Conservation (phyloP, 805 yeast genomes). For the Candida parachauliodes region DNA sequence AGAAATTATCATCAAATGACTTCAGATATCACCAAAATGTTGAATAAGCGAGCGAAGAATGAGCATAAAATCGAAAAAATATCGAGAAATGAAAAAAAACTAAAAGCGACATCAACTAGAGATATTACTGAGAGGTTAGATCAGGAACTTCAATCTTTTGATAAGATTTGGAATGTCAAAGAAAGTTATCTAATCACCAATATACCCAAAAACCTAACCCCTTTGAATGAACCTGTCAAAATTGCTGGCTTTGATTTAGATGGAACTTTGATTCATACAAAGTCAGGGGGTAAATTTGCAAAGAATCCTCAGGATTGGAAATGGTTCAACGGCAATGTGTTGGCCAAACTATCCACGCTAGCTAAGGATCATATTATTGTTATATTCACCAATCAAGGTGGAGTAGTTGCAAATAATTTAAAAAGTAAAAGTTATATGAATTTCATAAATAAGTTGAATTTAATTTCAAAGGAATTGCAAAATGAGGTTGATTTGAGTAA, state of each 20-base stretch:
- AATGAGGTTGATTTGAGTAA: slow-evolving; percentile 7
- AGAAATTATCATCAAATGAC: no score
- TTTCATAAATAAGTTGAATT: slow-evolving; percentile 41
- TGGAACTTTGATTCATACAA: slow-evolving; percentile 68
- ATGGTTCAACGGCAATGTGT: slow-evolving; percentile 25
- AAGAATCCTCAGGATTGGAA: slow-evolving; percentile 70
- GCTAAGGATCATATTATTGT: slow-evolving; percentile 46
- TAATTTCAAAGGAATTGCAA: slow-evolving; percentile 28
- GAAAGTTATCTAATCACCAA: slow-evolving; percentile 45
- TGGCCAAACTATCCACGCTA: slow-evolving; percentile 11
- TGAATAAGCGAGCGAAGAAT: no score
- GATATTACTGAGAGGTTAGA: no score
- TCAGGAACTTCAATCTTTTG: no score
- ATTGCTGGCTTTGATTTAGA: slow-evolving; percentile 84
- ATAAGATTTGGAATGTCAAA: slow-evolving; percentile 20
- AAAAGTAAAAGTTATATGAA: slow-evolving; percentile 31
- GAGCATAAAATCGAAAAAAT: no score
- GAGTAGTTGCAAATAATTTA: slow-evolving; percentile 38
- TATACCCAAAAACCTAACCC: slow-evolving; percentile 23
- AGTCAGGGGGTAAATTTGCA: slow-evolving; percentile 58
- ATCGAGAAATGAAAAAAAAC: no score
- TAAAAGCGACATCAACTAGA: no score
- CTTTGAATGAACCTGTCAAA: slow-evolving; percentile 19
- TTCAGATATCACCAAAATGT: not conserved
- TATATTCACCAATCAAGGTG: slow-evolving; percentile 86